phyloP scores from a whole-genome alignment of 2,329 filamentous ascomycete genomes.

The Monosporascus sp. region DNA sequence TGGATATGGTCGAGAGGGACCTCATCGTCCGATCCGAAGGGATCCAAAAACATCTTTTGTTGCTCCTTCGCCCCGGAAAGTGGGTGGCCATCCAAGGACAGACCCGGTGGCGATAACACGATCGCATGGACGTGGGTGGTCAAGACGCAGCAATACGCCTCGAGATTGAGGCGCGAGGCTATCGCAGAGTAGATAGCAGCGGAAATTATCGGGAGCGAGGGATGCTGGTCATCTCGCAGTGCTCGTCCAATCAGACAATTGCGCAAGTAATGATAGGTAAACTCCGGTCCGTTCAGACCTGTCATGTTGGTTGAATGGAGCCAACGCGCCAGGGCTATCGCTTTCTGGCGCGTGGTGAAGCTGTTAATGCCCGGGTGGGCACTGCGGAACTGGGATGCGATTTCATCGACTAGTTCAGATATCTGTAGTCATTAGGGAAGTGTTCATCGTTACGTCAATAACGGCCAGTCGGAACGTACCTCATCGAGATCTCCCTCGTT shows the following conservation, averaged over 20 bases:
- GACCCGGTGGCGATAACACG: conserved; percentile 55
- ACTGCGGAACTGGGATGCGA: conserved; percentile 51
- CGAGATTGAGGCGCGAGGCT: conserved; percentile 66
- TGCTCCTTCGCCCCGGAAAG: conserved; percentile 29
- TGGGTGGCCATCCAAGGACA: conserved; percentile 51
- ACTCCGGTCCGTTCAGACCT: conserved; percentile 59
- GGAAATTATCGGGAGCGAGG: conserved; percentile 80
- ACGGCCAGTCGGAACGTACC: conserved; percentile 32
- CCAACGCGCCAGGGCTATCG: conserved; percentile 63
- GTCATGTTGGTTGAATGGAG: conserved; percentile 63
- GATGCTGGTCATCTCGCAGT: conserved; percentile 64
- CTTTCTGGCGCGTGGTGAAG: conserved; percentile 60
- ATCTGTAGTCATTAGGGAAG: conserved; percentile 39
- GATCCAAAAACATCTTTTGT: conserved; percentile 74
- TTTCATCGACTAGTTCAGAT: conserved; percentile 56
- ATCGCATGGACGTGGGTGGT: conserved; percentile 83
- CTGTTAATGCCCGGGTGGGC: conserved; percentile 47
- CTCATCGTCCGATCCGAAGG: conserved; percentile 66
- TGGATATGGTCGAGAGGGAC: conserved; percentile 55
- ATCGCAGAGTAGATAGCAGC: conserved; percentile 81
- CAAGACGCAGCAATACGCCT: conserved; percentile 73
- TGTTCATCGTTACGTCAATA: background rate
- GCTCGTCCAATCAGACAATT: conserved; percentile 87
- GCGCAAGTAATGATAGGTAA: conserved; percentile 70
- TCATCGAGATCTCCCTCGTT: conserved; percentile 68